Conservation (phyloP, 2,329 filamentous ascomycete genomes). For the Fusarium coicis region DNA sequence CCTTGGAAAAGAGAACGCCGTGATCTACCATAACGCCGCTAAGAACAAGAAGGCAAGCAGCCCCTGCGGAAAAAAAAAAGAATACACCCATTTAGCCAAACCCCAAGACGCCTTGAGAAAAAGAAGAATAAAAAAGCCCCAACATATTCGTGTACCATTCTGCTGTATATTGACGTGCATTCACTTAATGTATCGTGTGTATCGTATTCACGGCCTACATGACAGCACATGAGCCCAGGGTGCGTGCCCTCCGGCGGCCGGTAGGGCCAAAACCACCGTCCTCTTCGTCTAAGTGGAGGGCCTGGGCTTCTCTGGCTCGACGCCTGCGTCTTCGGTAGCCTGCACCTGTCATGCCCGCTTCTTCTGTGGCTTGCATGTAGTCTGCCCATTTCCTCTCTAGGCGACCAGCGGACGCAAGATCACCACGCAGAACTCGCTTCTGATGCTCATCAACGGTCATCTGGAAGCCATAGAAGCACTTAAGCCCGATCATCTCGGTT, state of each 20-base stretch:
- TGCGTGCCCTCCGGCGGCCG: conserved; percentile 71
- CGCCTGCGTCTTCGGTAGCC: conserved; percentile 77
- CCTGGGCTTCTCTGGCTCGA: conserved; percentile 82
- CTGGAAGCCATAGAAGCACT: conserved; percentile 96
- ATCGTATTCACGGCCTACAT: conserved; percentile 63
- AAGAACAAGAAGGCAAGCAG: conserved; percentile 10
- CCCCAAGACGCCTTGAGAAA: neutral
- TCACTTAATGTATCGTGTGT: neutral
- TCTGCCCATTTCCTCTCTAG: conserved; percentile 92
- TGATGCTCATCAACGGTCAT: conserved; percentile 94
- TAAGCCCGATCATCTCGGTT: conserved; percentile 83
- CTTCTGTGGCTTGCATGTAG: conserved; percentile 92
- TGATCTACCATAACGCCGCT: conserved; percentile 40
- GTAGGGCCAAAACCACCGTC: conserved; percentile 67
- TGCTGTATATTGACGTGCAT: neutral
- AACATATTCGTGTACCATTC: conserved; percentile 3
- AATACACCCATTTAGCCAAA: conserved; percentile 15
- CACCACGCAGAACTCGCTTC: conserved; percentile 82
- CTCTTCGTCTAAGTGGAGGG: conserved; percentile 83
- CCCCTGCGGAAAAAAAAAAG: conserved; percentile 26
- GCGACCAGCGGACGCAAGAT: conserved; percentile 77
- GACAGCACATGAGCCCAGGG: conserved; percentile 68
- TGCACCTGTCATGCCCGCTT: conserved; percentile 76
- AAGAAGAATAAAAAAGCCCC: neutral
- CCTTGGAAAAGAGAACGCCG: conserved; percentile 13